phyloP scores from a whole-genome alignment of 176 grass and related monocot genomes.

The Phyllostachys edulis region DNA sequence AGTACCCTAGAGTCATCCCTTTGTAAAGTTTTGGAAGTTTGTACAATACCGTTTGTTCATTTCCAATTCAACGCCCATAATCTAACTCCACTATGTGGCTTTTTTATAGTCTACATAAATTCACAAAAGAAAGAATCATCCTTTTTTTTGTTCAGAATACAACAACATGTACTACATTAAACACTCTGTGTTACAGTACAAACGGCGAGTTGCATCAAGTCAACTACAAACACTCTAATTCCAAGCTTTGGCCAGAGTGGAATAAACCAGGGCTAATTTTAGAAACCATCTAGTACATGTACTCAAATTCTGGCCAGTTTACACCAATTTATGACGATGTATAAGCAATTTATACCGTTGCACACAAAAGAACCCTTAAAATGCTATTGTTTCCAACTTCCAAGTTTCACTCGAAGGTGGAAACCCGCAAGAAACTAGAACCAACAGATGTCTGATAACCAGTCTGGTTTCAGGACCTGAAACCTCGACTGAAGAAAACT shows the following conservation, averaged over 20 bases:
- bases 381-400: not conserved
- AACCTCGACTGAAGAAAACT: not conserved
- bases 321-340: not conserved
- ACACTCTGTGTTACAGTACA: not conserved
- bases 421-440: conserved; percentile 11
- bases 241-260: not conserved
- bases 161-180: not conserved
- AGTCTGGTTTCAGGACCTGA: not conserved
- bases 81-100: not conserved
- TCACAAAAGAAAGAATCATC: not conserved
- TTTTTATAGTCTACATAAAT: not conserved
- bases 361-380: not conserved
- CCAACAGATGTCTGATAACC: not conserved
- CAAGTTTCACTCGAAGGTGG: not conserved
- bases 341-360: not conserved
- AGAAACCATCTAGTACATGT: conserved; percentile 23
- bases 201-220: not conserved
- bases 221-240: not conserved
- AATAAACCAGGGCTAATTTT: conserved; percentile 13
- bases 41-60: not conserved
- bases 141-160: not conserved
- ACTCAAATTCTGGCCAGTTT: conserved; percentile 12
- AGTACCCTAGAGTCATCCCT: not conserved
- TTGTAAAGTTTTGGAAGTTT: not conserved
- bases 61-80: not conserved